Evolutionary conservation across 345 rosid species (phyloP).

Genomic region (Linum trigynum): DNA sequence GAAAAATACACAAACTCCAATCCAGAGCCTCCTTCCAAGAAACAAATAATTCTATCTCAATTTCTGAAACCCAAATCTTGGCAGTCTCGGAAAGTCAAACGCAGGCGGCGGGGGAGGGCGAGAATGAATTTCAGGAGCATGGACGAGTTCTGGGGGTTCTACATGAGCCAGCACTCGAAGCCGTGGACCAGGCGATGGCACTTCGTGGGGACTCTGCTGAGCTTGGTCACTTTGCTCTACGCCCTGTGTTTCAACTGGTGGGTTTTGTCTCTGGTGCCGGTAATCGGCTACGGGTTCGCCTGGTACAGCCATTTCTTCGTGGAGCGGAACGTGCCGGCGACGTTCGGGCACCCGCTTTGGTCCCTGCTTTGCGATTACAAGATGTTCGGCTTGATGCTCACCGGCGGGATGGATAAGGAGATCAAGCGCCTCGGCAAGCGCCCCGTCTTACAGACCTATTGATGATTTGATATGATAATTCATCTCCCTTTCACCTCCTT

Average conservation of each 20-base stretch:
- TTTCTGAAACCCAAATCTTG: too few relatives aligned
- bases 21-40: too few relatives aligned
- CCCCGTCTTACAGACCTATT: conserved; percentile 60
- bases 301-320: conserved; percentile 98
- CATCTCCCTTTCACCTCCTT: neutral
- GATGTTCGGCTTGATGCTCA: conserved; percentile 92
- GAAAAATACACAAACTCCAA: too few relatives aligned
- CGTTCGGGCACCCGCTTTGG: conserved; percentile 87
- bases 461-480: conserved; percentile 9
- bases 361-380: conserved; percentile 71
- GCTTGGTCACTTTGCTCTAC: conserved; percentile 36
- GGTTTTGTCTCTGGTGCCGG: conserved; percentile 52
- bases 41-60: too few relatives aligned
- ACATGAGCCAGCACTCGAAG: conserved; percentile 83
- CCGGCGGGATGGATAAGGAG: conserved; percentile 90
- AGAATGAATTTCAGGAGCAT: conserved; percentile 83
- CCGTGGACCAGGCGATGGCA: conserved; percentile 82
- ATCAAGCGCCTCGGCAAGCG: conserved; percentile 92
- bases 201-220: conserved; percentile 56
- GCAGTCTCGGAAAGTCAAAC: too few relatives aligned
- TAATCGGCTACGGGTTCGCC: conserved; percentile 68
- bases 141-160: conserved; percentile 92
- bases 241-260: conserved; percentile 53
- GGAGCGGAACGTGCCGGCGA: conserved; percentile 73
- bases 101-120: too few relatives aligned